A percentile compares a stretch with the other conserved stretches of the same genome.
Evolutionary conservation across 139 green algal genomes (phyloP).

Genomic region (Auxenochlorella pyrenoidosa): DNA sequence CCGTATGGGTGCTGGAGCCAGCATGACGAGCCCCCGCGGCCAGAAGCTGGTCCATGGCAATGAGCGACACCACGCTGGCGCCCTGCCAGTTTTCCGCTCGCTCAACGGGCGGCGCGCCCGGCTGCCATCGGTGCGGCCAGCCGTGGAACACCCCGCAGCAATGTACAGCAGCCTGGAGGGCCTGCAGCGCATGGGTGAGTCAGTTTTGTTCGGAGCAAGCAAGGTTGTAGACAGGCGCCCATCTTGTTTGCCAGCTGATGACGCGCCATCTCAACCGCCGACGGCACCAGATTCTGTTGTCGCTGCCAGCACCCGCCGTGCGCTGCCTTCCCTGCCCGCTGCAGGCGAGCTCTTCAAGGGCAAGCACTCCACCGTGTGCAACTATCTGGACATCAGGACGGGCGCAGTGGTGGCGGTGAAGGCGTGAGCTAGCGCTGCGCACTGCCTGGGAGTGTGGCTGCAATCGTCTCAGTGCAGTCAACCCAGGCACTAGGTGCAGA

Average conservation of each 20-base stretch:
- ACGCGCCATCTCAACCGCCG: background rate
- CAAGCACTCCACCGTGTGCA: constrained; percentile 23
- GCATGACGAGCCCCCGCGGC: background rate
- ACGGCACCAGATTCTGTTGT: background rate
- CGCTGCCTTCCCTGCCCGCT: background rate
- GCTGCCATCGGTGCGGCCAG: constrained; percentile 6
- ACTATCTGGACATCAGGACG: background rate
- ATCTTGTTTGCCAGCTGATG: background rate
- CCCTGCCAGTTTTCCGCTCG: background rate
- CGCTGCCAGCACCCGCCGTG: background rate
- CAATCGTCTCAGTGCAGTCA: too few relatives aligned
- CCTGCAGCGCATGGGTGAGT: constrained; percentile 10
- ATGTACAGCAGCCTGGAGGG: background rate
- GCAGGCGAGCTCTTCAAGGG: constrained; percentile 34
- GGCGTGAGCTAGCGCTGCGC: background rate
- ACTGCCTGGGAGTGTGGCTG: too few relatives aligned
- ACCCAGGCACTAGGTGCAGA: too few relatives aligned
- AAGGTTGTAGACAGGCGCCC: too few relatives aligned
- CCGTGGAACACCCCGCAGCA: background rate
- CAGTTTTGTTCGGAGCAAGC: too few relatives aligned
- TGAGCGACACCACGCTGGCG: background rate
- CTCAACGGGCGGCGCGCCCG: background rate
- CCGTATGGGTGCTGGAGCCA: background rate
- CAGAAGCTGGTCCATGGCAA: background rate
- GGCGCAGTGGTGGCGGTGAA: constrained; percentile 13